A percentile compares a stretch with the other conserved stretches of the same genome.
Evolutionary conservation across 2,329 filamentous ascomycete species (phyloP).

Genomic region (Venturia pyrina): DNA sequence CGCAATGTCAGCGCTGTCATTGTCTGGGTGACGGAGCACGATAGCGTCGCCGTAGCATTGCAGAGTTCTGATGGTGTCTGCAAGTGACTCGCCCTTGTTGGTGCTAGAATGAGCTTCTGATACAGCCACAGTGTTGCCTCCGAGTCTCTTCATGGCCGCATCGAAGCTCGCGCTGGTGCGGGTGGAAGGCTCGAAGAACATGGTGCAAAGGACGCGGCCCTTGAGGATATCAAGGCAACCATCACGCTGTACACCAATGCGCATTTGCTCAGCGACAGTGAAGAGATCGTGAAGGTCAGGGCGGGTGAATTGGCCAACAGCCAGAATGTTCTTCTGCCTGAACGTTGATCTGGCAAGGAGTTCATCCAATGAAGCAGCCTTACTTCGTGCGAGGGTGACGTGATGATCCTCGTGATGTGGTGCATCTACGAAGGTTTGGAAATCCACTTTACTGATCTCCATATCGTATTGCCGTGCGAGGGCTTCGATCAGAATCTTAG

Average conservation of each 20-base stretch:
- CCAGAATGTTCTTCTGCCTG: conserved; percentile 82
- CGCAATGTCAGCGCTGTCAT: conserved; percentile 69
- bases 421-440: conserved; percentile 61
- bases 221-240: conserved; percentile 81
- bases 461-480: conserved; percentile 83
- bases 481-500: conserved; percentile 92
- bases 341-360: conserved; percentile 74
- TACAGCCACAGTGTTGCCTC: conserved; percentile 74
- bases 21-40: conserved; percentile 87
- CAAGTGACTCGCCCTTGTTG: conserved; percentile 86
- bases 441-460: conserved; percentile 74
- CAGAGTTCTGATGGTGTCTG: conserved; percentile 87
- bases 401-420: conserved; percentile 23
- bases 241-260: conserved; percentile 83
- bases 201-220: conserved; percentile 75
- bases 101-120: conserved; percentile 78
- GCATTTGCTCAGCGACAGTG: conserved; percentile 96
- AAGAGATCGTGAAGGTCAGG: conserved; percentile 87
- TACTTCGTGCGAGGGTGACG: conserved; percentile 43
- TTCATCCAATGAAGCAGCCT: conserved; percentile 51
- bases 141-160: conserved; percentile 95
- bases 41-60: conserved; percentile 92
- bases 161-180: conserved; percentile 94
- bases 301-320: conserved; percentile 81
- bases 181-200: conserved; percentile 98